Evolutionary conservation across 2,329 filamentous ascomycete genomes (phyloP).

Genomic region (Rutstroemia sp.): DNA sequence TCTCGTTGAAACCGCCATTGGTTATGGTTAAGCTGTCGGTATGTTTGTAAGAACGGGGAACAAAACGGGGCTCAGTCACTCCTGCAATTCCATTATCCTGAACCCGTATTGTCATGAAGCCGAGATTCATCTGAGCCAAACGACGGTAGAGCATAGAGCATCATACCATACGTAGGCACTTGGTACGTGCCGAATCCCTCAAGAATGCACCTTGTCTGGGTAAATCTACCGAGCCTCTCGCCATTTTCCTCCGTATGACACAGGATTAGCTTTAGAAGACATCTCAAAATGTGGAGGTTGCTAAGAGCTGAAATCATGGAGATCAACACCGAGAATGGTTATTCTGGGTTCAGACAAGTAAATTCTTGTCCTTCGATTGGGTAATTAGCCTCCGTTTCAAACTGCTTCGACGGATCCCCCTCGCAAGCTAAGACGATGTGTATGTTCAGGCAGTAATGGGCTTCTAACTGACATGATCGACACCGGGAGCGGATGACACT

Average conservation of each 20-base stretch:
- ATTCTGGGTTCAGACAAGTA: not conserved
- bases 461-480: slow-evolving; percentile 8
- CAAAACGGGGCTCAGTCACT: not conserved
- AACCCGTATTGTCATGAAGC: not conserved
- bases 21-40: too few relatives aligned
- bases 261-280: slow-evolving; percentile 7
- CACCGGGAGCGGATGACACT: slow-evolving; percentile 6
- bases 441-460: slow-evolving; percentile 4
- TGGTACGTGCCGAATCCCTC: not conserved
- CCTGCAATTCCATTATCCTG: not conserved
- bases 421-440: slow-evolving; percentile 3
- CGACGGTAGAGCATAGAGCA: not conserved
- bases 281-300: slow-evolving; percentile 1
- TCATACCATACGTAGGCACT: not conserved
- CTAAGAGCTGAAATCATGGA: slow-evolving; percentile 5
- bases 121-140: not conserved
- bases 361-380: slow-evolving; percentile 1
- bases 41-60: too few relatives aligned
- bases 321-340: not conserved
- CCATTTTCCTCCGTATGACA: not conserved
- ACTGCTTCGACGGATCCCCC: not conserved
- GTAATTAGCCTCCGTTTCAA: slow-evolving; percentile 4
- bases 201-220: not conserved
- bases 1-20: too few relatives aligned
- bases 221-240: not conserved